These are phyloP conservation scores for Loxodes magnus DNA, from an alignment of 73 alveolate species.

Conservation along the genomic window DNA sequence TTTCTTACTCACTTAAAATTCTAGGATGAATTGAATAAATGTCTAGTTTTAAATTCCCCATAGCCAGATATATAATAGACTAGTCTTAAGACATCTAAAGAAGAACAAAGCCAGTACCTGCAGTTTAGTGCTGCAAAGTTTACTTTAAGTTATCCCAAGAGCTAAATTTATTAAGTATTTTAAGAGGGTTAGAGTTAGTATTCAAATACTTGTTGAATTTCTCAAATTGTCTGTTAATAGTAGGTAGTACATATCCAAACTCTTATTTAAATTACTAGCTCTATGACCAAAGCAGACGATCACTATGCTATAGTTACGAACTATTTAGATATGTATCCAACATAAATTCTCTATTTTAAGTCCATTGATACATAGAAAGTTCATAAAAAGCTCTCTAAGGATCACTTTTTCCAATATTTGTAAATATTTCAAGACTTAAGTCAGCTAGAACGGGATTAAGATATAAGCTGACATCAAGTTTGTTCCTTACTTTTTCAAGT, in stretches of 20 bases:
- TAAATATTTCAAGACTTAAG: background rate
- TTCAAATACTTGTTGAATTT: conserved; percentile 8
- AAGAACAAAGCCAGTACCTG: conserved; percentile 56
- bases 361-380: conserved; percentile 23
- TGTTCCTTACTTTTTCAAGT: background rate
- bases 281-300: conserved; percentile 19
- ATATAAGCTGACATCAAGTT: background rate
- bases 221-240: conserved; percentile 6
- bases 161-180: conserved; percentile 14
- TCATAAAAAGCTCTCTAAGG: conserved; percentile 11
- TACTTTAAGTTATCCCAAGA: conserved; percentile 54
- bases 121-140: conserved; percentile 52
- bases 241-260: conserved; percentile 24
- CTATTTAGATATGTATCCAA: conserved; percentile 16
- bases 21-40: no score
- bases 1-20: no score
- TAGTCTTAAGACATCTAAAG: conserved; percentile 64
- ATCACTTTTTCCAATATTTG: background rate
- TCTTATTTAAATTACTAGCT: conserved; percentile 6
- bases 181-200: conserved; percentile 17
- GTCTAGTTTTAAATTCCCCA: no score
- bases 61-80: conserved; percentile 50
- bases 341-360: conserved; percentile 20
- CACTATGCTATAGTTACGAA: conserved; percentile 26
- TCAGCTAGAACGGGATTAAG: background rate